Evolutionary conservation across 2,329 filamentous ascomycete genomes (phyloP).

Genomic region (Aspergillus fructus): DNA sequence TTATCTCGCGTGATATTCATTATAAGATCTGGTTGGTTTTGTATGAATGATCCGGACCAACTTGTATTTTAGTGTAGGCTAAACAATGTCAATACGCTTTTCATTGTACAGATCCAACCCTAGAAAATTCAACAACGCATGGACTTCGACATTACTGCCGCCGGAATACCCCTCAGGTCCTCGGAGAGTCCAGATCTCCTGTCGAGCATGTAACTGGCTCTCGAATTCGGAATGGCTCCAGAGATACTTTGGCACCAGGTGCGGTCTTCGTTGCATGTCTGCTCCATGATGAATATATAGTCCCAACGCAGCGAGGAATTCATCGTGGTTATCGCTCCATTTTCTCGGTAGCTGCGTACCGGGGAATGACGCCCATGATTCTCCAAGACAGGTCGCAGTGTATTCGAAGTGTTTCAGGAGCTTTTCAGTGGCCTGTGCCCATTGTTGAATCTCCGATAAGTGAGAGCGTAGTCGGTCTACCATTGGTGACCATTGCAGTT

Average conservation of each 20-base stretch:
- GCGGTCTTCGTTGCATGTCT: background rate
- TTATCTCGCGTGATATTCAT: no score
- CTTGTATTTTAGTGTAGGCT: background rate
- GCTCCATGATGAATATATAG: background rate
- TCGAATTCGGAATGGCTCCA: background rate
- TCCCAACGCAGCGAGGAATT: background rate
- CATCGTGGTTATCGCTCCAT: background rate
- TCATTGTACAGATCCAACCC: constrained; percentile 1
- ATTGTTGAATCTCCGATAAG: background rate
- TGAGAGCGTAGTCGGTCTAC: background rate
- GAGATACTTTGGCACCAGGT: background rate
- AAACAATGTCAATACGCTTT: background rate
- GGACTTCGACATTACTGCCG: background rate
- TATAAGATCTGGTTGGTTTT: no score
- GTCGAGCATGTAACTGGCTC: background rate
- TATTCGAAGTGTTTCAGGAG: constrained; percentile 1
- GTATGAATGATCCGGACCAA: no score
- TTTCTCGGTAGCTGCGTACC: background rate
- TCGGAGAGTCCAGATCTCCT: background rate
- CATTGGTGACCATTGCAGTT: constrained; percentile 1
- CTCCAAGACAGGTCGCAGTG: background rate
- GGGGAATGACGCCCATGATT: background rate
- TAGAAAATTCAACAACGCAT: background rate
- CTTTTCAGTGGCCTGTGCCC: constrained; percentile 1
- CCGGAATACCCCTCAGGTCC: background rate